These are phyloP conservation scores for Cetraspora pellucida DNA, from an alignment of 192 early-diverging fungal genomes.

Conservation along the genomic window DNA sequence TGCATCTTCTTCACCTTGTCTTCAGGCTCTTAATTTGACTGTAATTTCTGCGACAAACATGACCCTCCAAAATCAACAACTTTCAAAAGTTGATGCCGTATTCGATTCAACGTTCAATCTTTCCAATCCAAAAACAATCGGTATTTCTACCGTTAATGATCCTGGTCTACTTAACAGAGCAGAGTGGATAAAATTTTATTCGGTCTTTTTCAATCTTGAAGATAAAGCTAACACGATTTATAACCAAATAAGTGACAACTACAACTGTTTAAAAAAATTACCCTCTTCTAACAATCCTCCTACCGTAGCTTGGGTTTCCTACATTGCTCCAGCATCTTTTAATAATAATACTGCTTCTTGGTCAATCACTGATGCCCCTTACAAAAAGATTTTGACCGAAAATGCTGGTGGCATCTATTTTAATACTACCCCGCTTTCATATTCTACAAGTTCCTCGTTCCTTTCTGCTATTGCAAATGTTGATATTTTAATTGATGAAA, in stretches of 20 bases:
- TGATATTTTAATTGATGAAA: constrained; percentile 75
- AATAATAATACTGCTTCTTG: constrained; percentile 74
- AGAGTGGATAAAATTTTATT: constrained; percentile 63
- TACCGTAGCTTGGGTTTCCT: constrained; percentile 66
- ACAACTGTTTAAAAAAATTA: constrained; percentile 53
- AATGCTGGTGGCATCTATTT: constrained; percentile 71
- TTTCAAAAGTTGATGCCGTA: constrained; percentile 51
- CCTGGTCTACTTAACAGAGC: constrained; percentile 54
- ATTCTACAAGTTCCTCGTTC: constrained; percentile 50
- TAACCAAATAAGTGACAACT: constrained; percentile 56
- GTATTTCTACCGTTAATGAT: constrained; percentile 50
- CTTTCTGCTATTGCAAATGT: constrained; percentile 55
- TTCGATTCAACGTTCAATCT: constrained; percentile 50
- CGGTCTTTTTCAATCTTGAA: constrained; percentile 70
- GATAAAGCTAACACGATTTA: constrained; percentile 50
- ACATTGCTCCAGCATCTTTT: constrained; percentile 57
- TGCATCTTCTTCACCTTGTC: constrained; percentile 56
- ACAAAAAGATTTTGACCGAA: constrained; percentile 59
- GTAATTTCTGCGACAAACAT: constrained; percentile 44
- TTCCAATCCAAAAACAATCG: constrained; percentile 50
- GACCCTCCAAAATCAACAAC: constrained; percentile 50
- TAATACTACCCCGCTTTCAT: constrained; percentile 44
- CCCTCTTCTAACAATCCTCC: constrained; percentile 43
- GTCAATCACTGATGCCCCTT: constrained; percentile 56
- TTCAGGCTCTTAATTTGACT: constrained; percentile 42